Evolutionary conservation across 2,329 filamentous ascomycete genomes (phyloP).

Genomic region (Alternaria viburni): DNA sequence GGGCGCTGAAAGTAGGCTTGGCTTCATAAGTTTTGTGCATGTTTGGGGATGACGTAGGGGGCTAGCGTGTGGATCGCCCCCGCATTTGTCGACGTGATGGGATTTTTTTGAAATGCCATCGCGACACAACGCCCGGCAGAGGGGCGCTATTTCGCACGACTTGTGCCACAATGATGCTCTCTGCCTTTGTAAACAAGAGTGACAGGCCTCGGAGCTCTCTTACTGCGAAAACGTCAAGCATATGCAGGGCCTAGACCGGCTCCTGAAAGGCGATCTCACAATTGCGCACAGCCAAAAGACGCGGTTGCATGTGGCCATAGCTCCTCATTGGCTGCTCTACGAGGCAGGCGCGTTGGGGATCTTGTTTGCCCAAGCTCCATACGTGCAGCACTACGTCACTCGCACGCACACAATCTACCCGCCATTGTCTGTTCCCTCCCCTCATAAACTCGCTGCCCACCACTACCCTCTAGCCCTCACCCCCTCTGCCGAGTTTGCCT

Average conservation of each 20-base stretch:
- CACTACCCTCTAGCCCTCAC: slow-evolving; percentile 15
- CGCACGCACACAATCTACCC: slow-evolving; percentile 16
- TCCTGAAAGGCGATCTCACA: slow-evolving; percentile 23
- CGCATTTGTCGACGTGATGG: slow-evolving; percentile 22
- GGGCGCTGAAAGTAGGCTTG: not conserved
- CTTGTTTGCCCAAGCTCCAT: slow-evolving; percentile 26
- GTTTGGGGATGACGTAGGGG: slow-evolving; percentile 20
- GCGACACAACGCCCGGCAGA: slow-evolving; percentile 8
- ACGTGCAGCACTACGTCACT: slow-evolving; percentile 43
- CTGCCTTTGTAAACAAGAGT: not conserved
- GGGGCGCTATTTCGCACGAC: not conserved
- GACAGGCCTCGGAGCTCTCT: not conserved
- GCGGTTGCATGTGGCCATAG: slow-evolving; percentile 18
- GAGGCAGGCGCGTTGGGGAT: slow-evolving; percentile 25
- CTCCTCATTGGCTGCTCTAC: slow-evolving; percentile 29
- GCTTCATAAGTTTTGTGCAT: slow-evolving; percentile 24
- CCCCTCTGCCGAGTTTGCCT: slow-evolving; percentile 13
- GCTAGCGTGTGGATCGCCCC: slow-evolving; percentile 7
- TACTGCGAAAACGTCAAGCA: slow-evolving; percentile 1
- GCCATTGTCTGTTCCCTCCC: slow-evolving; percentile 35
- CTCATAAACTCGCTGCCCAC: slow-evolving; percentile 31
- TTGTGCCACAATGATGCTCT: not conserved
- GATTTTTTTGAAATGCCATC: slow-evolving; percentile 38
- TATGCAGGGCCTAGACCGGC: slow-evolving; percentile 10
- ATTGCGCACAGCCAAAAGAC: slow-evolving; percentile 26